Evolutionary conservation across 176 grass and related monocot genomes (phyloP).

Genomic region (Raddia distichophylla): DNA sequence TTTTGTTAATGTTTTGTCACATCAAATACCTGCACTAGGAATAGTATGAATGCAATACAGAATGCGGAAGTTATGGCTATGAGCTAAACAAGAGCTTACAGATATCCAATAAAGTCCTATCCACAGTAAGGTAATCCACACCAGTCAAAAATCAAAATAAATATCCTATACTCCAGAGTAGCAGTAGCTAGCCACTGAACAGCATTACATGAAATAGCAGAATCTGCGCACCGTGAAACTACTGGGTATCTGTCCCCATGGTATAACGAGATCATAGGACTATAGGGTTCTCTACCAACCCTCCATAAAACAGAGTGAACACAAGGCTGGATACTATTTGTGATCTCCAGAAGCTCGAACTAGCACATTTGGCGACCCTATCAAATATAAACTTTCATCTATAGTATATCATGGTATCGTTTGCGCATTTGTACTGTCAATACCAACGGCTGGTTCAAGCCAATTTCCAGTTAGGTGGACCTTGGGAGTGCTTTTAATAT

Average conservation of each 20-base stretch:
- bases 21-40: not conserved
- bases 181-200: not conserved
- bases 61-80: not conserved
- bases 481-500: not conserved
- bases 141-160: not conserved
- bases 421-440: not conserved
- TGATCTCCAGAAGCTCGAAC: conserved; percentile 19
- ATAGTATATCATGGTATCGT: not conserved
- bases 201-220: not conserved
- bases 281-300: not conserved
- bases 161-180: not conserved
- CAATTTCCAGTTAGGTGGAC: not conserved
- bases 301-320: not conserved
- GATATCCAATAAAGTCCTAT: conserved; percentile 10
- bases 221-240: not conserved
- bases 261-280: not conserved
- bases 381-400: not conserved
- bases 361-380: conserved; percentile 3
- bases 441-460: not conserved
- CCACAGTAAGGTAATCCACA: conserved; percentile 2
- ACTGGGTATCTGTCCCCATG: not conserved
- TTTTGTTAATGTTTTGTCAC: not conserved
- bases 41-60: not conserved
- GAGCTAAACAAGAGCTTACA: conserved; percentile 20
- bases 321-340: not conserved